These are phyloP conservation scores for Paradendryphiella salina DNA, from an alignment of 2,329 filamentous ascomycete species.

Conservation along the genomic window DNA sequence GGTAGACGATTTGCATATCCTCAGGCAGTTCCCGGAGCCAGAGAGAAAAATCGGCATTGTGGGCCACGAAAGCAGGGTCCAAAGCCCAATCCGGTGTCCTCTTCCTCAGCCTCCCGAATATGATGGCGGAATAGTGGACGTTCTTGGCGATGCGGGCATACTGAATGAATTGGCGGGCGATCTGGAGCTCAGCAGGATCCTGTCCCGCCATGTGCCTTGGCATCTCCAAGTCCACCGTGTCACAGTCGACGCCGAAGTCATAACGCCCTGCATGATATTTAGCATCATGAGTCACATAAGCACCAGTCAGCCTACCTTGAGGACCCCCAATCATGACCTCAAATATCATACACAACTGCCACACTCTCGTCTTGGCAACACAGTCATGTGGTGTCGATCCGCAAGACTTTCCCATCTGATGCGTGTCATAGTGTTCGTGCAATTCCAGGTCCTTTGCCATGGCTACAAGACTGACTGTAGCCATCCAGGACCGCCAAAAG, in stretches of 20 bases:
- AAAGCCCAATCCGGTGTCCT: conserved; percentile 83
- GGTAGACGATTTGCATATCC: conserved; percentile 77
- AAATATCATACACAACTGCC: conserved; percentile 83
- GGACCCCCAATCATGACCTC: conserved; percentile 93
- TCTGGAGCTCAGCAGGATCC: conserved; percentile 73
- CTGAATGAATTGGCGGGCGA: conserved; percentile 83
- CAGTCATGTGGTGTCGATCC: conserved; percentile 73
- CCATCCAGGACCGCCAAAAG: conserved; percentile 97
- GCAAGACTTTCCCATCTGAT: conserved; percentile 72
- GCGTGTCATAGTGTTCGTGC: conserved; percentile 81
- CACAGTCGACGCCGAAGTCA: conserved; percentile 74
- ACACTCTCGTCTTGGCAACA: conserved; percentile 79
- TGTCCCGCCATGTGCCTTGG: conserved; percentile 65
- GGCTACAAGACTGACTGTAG: conserved; percentile 84
- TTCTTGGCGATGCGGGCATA: conserved; percentile 77
- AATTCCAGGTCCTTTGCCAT: conserved; percentile 92
- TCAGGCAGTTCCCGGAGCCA: conserved; percentile 78
- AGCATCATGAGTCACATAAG: neutral
- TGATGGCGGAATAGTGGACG: conserved; percentile 74
- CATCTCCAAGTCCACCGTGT: conserved; percentile 74
- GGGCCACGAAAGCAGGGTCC: conserved; percentile 78
- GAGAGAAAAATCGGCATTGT: conserved; percentile 74
- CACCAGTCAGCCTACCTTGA: conserved; percentile 65
- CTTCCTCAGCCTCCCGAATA: conserved; percentile 73
- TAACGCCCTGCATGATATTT: conserved; percentile 58